Evolutionary conservation across 2,329 filamentous ascomycete genomes (phyloP).

Genomic region (Nemania sp.): DNA sequence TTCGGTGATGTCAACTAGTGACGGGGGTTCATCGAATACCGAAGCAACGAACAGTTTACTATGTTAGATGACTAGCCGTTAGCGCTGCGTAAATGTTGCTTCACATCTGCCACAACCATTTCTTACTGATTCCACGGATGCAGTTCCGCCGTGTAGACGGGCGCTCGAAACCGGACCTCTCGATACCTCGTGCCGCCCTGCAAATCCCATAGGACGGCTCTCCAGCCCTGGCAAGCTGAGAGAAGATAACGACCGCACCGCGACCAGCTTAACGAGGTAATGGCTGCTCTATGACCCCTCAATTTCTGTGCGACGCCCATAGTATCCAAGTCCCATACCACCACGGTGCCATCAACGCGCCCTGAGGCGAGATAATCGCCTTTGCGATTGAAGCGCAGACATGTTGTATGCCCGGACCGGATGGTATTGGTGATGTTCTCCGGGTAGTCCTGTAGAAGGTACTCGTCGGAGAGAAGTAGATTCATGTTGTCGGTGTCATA

Average conservation of each 20-base stretch:
- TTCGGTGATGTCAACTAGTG: slow-evolving; percentile 79
- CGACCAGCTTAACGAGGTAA: slow-evolving; percentile 95
- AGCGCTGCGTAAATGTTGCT: background rate
- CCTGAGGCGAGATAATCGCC: slow-evolving; percentile 95
- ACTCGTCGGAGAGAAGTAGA: slow-evolving; percentile 63
- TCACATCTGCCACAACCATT: background rate
- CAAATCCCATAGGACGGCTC: slow-evolving; percentile 93
- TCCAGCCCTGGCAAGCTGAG: slow-evolving; percentile 94
- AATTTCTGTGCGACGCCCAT: slow-evolving; percentile 95
- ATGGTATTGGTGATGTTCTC: slow-evolving; percentile 88
- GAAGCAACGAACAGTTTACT: slow-evolving; percentile 87
- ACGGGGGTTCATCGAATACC: slow-evolving; percentile 89
- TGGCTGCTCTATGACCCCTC: slow-evolving; percentile 88
- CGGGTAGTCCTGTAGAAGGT: slow-evolving; percentile 78
- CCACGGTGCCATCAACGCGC: slow-evolving; percentile 89
- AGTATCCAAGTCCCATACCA: slow-evolving; percentile 96
- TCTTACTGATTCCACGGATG: slow-evolving; percentile 85
- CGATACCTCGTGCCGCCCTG: slow-evolving; percentile 69
- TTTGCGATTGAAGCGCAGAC: slow-evolving; percentile 85
- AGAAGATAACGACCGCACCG: slow-evolving; percentile 87
- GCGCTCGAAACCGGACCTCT: slow-evolving; percentile 87
- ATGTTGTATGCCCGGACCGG: slow-evolving; percentile 68
- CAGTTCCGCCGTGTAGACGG: slow-evolving; percentile 93
- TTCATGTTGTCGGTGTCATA: slow-evolving; percentile 52
- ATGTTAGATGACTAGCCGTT: slow-evolving; percentile 11